Base-by-base conservation (phyloP, 1,284 basidiomycete species). In the Pseudozyma pruni region DNA sequence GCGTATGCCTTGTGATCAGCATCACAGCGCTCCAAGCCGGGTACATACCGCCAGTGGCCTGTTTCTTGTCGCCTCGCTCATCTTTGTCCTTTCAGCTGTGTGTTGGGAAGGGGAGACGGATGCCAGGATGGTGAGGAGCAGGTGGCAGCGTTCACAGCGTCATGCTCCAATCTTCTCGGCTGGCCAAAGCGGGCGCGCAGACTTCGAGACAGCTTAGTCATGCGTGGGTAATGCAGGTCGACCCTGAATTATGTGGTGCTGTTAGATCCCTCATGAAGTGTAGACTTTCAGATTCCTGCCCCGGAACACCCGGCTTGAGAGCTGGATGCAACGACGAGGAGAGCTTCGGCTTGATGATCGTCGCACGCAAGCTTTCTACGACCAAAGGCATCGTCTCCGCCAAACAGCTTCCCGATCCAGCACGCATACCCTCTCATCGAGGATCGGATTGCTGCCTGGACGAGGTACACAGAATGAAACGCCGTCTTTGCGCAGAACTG, bases 31-130 rank as follows among this genome's bases (percentile, higher is more conserved):
- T 20, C 13, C n/a, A 11, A 29, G 7, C 7, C 27, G 37, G 25
- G 46, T 10, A 63, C 61, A 35, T 48, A 64, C 61, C 54, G 61
- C 61, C 50, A 64, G 31, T 34, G 61, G 61, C 41, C 47, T 55
- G 31, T 34, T 7, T 17, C 31, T 46, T 54, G 49, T 16, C 4
- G 22, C 33, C 16, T 56, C 40, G 34, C 40, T 44, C 54, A 56
- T 56, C 14, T 9, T 33, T 22, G 23, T 13, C 32, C n/a, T 16
- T 27, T 38, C 34, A 17, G 22, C 16, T 45, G 25, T 17, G 25
- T 41, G 25, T 41, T n/a, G 39, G 9, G 20, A 14, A 27, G 27
- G 17, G 31, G 27, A 11, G 20, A 17, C n/a, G n/a, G n/a, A n/a
- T n/a, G n/a, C n/a, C n/a, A n/a, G n/a, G n/a, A n/a, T n/a, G n/a